Evolutionary conservation across 2,329 filamentous ascomycete species (phyloP).

Genomic region (Allantophomopsis cytisporea): DNA sequence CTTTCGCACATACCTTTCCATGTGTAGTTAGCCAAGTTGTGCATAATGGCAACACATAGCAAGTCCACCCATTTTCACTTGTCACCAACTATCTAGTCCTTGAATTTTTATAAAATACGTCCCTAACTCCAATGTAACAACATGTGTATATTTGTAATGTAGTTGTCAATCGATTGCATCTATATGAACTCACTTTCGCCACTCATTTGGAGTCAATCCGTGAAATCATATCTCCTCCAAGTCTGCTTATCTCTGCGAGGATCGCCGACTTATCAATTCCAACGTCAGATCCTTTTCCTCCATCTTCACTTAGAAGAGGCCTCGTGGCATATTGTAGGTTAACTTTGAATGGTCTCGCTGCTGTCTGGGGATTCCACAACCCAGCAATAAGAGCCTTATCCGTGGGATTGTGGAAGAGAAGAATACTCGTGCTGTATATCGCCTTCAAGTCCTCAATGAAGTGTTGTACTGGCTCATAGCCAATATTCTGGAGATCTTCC

Average conservation of each 20-base stretch:
- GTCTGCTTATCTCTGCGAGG: conserved; percentile 57
- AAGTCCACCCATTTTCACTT: no score
- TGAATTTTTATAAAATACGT: no score
- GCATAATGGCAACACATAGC: no score
- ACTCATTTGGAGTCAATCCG: no score
- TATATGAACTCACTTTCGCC: no score
- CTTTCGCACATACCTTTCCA: no score
- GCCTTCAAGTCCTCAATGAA: conserved; percentile 55
- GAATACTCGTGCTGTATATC: conserved; percentile 52
- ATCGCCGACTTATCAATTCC: conserved; percentile 55
- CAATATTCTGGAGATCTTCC: conserved; percentile 25
- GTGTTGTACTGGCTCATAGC: conserved; percentile 44
- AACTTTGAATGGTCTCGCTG: conserved; percentile 47
- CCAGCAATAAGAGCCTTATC: conserved; percentile 45
- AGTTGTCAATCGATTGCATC: no score
- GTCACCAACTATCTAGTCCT: no score
- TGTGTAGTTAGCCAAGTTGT: no score
- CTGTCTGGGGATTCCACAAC: conserved; percentile 44
- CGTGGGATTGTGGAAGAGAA: conserved; percentile 65
- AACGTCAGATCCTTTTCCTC: conserved; percentile 31
- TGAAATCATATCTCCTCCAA: conserved; percentile 50
- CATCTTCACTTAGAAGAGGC: conserved; percentile 27
- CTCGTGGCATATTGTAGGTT: conserved; percentile 56
- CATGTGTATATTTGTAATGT: no score
- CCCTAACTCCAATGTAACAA: no score